These are phyloP conservation scores for Thalassiosira tumida DNA, from an alignment of 352 stramenopile genomes.

Conservation along the genomic window DNA sequence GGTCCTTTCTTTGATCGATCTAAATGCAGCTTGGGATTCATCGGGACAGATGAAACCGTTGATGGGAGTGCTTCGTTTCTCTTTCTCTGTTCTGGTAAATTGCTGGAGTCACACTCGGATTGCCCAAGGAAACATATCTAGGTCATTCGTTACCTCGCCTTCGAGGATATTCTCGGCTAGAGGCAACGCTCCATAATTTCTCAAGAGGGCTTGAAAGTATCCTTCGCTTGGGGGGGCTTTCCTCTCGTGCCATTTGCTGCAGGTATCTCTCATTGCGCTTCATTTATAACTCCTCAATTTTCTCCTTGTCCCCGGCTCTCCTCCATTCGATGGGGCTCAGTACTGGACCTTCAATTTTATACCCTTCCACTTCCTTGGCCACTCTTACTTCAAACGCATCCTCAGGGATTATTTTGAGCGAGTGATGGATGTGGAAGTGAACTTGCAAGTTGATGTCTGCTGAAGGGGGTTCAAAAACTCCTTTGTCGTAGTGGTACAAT, in stretches of 20 bases:
- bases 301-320: neutral
- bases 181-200: neutral
- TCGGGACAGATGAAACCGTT: neutral
- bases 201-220: neutral
- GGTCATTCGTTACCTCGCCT: neutral
- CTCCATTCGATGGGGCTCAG: neutral
- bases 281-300: conserved; percentile 7
- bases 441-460: neutral
- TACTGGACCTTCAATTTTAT: neutral
- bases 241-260: conserved; percentile 35
- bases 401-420: conserved; percentile 35
- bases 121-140: neutral
- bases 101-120: neutral
- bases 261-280: conserved; percentile 40
- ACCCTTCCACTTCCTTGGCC: neutral
- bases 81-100: neutral
- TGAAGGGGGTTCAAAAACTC: conserved; percentile 19
- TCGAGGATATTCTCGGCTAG: neutral
- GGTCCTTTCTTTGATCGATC: conserved; percentile 29
- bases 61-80: neutral
- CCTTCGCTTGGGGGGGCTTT: neutral
- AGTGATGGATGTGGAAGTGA: conserved; percentile 31
- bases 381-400: conserved; percentile 18
- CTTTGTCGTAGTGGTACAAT: neutral
- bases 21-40: conserved; percentile 43